Conservation (phyloP, 2,329 filamentous ascomycete genomes). For the Ophiostoma triangulosporum region DNA sequence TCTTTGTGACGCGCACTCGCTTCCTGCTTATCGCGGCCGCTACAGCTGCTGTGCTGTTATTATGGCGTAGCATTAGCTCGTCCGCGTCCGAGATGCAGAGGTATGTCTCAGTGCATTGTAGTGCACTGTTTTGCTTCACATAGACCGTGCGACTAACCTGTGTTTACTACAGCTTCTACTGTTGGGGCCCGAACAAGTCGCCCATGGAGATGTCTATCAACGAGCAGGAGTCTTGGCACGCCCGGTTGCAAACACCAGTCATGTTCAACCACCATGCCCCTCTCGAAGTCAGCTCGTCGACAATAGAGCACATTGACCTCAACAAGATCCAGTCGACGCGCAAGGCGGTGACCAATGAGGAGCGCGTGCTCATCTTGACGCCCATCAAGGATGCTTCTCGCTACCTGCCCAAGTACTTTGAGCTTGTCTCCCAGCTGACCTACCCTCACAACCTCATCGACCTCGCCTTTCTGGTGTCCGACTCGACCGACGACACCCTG, state of each 20-base stretch:
- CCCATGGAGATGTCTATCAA: slow-evolving; percentile 91
- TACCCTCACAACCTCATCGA: slow-evolving; percentile 96
- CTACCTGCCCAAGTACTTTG: slow-evolving; percentile 81
- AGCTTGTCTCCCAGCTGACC: slow-evolving; percentile 75
- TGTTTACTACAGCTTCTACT: slow-evolving; percentile 73
- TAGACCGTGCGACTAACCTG: background rate
- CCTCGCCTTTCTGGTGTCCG: slow-evolving; percentile 84
- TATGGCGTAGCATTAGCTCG: slow-evolving; percentile 77
- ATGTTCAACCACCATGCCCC: slow-evolving; percentile 92
- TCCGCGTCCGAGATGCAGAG: slow-evolving; percentile 83
- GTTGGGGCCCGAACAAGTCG: slow-evolving; percentile 89
- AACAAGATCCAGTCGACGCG: slow-evolving; percentile 72
- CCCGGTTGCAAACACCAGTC: slow-evolving; percentile 80
- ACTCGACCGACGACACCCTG: slow-evolving; percentile 81
- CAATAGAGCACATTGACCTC: slow-evolving; percentile 69
- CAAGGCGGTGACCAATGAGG: slow-evolving; percentile 65
- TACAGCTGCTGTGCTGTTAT: slow-evolving; percentile 56
- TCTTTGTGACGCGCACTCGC: slow-evolving; percentile 61
- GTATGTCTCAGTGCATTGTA: slow-evolving; percentile 34
- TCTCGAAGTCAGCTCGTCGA: slow-evolving; percentile 66
- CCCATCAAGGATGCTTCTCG: slow-evolving; percentile 79
- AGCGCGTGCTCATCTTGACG: slow-evolving; percentile 82
- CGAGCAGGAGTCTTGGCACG: slow-evolving; percentile 80
- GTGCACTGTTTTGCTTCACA: background rate
- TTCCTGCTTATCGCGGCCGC: slow-evolving; percentile 63